A percentile compares a stretch with the other conserved stretches of the same genome.
phyloP scores from a whole-genome alignment of 2,329 filamentous ascomycete species.

The Arachnomyces sp. region DNA sequence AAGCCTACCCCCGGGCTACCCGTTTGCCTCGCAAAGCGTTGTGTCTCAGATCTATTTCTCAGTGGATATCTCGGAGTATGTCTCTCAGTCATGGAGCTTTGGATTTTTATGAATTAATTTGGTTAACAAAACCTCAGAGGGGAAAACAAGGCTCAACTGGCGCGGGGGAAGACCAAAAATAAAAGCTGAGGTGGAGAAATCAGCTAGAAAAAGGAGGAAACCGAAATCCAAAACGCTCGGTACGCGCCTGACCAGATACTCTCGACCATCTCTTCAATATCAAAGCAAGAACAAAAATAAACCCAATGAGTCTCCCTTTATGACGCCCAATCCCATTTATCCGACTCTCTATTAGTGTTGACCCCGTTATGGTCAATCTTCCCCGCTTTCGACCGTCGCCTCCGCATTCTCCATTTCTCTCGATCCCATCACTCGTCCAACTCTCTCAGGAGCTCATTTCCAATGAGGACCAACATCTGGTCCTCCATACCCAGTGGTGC shows the following conservation, averaged over 20 bases:
- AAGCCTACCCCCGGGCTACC: too few species aligned
- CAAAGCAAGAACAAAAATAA: background rate
- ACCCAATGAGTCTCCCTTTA: background rate
- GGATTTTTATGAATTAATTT: too few species aligned
- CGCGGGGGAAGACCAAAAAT: background rate
- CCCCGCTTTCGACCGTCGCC: background rate
- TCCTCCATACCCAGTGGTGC: conserved; percentile 7
- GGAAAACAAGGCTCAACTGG: too few species aligned
- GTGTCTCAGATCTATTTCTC: background rate
- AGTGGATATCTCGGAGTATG: too few species aligned
- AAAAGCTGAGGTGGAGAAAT: background rate
- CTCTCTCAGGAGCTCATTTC: conserved; percentile 11
- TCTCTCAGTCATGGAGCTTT: too few species aligned
- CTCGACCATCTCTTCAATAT: too few species aligned
- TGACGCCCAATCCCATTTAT: background rate
- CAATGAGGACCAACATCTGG: conserved; percentile 11
- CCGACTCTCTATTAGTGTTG: background rate
- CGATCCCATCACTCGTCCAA: conserved; percentile 8
- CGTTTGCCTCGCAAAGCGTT: background rate
- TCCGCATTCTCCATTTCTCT: background rate
- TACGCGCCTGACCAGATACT: too few species aligned
- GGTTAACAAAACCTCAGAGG: too few species aligned
- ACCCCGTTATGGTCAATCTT: background rate
- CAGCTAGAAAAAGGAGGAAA: too few species aligned
- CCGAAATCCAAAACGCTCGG: too few species aligned